A percentile compares a stretch with the other conserved stretches of the same genome.
Conservation (phyloP, 345 rosid genomes). For the Pistacia integerrima region DNA sequence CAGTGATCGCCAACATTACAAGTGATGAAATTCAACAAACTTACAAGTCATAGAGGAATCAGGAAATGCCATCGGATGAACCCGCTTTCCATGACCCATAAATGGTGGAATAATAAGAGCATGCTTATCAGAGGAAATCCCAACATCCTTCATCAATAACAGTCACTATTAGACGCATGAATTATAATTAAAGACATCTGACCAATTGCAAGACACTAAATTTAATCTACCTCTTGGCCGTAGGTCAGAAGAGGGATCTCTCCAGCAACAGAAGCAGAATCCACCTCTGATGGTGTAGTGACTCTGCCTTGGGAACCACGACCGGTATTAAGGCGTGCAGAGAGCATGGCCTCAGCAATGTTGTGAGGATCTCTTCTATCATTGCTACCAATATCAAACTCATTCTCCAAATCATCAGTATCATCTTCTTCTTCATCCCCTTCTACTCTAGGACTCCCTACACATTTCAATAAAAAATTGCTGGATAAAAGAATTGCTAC, state of each 20-base stretch:
- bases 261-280: constrained; percentile 52
- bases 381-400: constrained; percentile 39
- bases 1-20: neutral
- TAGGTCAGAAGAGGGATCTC: constrained; percentile 74
- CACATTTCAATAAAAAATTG: constrained; percentile 15
- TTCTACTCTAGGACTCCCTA: constrained; percentile 67
- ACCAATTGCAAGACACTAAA: constrained; percentile 3
- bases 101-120: constrained; percentile 78
- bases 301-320: constrained; percentile 35
- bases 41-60: constrained; percentile 64
- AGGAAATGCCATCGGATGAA: constrained; percentile 51
- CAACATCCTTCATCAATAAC: constrained; percentile 53
- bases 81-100: constrained; percentile 49
- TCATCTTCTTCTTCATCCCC: constrained; percentile 81
- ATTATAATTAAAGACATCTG: neutral
- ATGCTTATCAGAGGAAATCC: constrained; percentile 71
- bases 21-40: constrained; percentile 21
- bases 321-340: constrained; percentile 53
- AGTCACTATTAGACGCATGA: neutral
- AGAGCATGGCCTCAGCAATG: constrained; percentile 47
- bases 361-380: constrained; percentile 44
- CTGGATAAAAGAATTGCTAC: neutral
- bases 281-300: constrained; percentile 48
- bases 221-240: constrained; percentile 60
- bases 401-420: constrained; percentile 62